phyloP scores from a whole-genome alignment of 306 rosid species.

The Purshia tridentata region DNA sequence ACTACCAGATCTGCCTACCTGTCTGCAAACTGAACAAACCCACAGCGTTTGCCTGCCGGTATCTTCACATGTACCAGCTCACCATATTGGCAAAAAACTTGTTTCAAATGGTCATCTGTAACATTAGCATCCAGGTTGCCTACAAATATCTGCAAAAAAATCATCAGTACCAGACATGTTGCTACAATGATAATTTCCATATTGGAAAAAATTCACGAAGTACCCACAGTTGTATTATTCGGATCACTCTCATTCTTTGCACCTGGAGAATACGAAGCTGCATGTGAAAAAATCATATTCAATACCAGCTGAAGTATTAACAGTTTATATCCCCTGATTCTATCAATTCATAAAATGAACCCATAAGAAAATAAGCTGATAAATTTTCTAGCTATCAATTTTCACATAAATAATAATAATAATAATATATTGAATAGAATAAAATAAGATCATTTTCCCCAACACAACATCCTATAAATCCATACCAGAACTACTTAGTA shows the following conservation, averaged over 20 bases:
- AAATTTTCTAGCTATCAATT: neutral
- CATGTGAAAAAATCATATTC: constrained; percentile 38
- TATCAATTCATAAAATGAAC: neutral
- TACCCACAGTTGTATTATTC: constrained; percentile 90
- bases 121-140: constrained; percentile 91
- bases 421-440: neutral
- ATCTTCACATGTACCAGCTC: constrained; percentile 90
- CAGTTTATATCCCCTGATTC: neutral
- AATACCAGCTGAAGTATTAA: constrained; percentile 13
- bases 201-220: constrained; percentile 21
- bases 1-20: constrained; percentile 41
- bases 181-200: neutral
- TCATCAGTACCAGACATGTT: constrained; percentile 24
- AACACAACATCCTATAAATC: neutral
- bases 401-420: neutral
- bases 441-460: too few species aligned
- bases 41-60: constrained; percentile 94
- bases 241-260: constrained; percentile 86
- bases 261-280: constrained; percentile 87
- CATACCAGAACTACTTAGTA: neutral
- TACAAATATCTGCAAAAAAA: constrained; percentile 74
- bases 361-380: neutral
- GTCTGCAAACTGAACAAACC: constrained; percentile 90
- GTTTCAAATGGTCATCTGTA: constrained; percentile 81
- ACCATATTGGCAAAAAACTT: constrained; percentile 82